Evolutionary conservation across 1,139 yeast species (phyloP), one percentile per base, ranked within the genome.

Genomic region (Candida buenavistaensis): DNA sequence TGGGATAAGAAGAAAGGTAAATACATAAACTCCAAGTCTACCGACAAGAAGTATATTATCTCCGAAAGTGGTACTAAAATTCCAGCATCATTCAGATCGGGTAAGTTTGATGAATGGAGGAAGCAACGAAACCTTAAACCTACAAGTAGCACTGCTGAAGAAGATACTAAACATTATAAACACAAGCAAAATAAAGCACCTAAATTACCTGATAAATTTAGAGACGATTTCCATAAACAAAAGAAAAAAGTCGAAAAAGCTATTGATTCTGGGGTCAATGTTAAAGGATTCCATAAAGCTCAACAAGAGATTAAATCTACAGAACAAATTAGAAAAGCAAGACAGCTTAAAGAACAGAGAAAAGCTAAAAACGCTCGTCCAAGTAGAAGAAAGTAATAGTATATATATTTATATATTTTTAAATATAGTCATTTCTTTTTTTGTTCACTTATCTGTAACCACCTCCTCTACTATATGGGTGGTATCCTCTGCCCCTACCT

Each of bases 1-100:
- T 94, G 98, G 98, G 97, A 92, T 64, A 85, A 79, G 61, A 89
- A 89, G 75, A 84, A 87, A 60, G 95, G 95, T 50, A 89, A 89
- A 48, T 92, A 87, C 59, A 75, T 90, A 54, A 88, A 89, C 55
- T 72, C 87, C 13, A 81, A 78, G 50, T 86, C 94, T 39, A 76
- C 84, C 16, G 92, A 86, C 52, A 79, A 82, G 57, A 90, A 87
- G 63, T 92, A 74, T 59, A 92, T 94, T 51, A 83, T 89, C 46
- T 95, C 97, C 45, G 99, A 94, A 58, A 82, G 88, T 58, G 99
- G 99, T 6, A 90, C 86, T 51, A 80, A 78, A 58, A 80, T 94
- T 38, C 97, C 98, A 4, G 98, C 98, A 1, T 75, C 95, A 14
- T 89, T 82, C 63, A 75, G 87, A 53, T 82, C 95, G 4, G 99